These are phyloP conservation scores for Aspergillus sp. DNA, from an alignment of 2,329 filamentous ascomycete genomes.

Conservation along the genomic window DNA sequence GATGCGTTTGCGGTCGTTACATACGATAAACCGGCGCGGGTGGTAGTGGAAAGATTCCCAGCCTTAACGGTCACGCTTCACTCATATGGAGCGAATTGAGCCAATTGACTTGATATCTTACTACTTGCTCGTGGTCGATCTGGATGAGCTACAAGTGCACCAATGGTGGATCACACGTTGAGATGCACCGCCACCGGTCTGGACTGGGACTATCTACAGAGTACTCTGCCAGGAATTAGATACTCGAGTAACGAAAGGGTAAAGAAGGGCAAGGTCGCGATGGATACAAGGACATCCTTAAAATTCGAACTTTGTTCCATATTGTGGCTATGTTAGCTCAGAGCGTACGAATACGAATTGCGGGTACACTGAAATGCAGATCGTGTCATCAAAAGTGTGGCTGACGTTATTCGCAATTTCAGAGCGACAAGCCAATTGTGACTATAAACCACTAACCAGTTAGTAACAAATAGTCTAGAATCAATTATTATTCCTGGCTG, in stretches of 20 bases:
- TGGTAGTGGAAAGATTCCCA: neutral
- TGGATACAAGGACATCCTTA: neutral
- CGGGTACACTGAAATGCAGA: too few relatives aligned
- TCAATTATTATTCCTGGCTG: too few relatives aligned
- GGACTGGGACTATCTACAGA: neutral
- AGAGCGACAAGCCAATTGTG: neutral
- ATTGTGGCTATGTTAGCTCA: too few relatives aligned
- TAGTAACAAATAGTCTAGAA: neutral
- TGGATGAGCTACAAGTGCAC: too few relatives aligned
- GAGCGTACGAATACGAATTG: too few relatives aligned
- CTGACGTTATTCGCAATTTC: neutral
- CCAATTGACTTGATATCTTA: neutral
- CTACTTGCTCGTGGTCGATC: too few relatives aligned
- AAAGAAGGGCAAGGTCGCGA: too few relatives aligned
- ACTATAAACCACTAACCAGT: neutral
- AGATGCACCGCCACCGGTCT: constrained; percentile 1
- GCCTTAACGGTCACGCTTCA: neutral
- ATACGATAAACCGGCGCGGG: too few relatives aligned
- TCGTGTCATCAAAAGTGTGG: neutral
- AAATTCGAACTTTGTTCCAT: neutral
- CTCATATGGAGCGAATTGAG: neutral
- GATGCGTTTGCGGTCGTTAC: neutral
- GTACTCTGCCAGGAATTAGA: neutral
- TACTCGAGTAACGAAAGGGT: too few relatives aligned
- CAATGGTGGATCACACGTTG: neutral